phyloP scores from a whole-genome alignment of 768 basidiomycete genomes.

The Suillus weaverae region DNA sequence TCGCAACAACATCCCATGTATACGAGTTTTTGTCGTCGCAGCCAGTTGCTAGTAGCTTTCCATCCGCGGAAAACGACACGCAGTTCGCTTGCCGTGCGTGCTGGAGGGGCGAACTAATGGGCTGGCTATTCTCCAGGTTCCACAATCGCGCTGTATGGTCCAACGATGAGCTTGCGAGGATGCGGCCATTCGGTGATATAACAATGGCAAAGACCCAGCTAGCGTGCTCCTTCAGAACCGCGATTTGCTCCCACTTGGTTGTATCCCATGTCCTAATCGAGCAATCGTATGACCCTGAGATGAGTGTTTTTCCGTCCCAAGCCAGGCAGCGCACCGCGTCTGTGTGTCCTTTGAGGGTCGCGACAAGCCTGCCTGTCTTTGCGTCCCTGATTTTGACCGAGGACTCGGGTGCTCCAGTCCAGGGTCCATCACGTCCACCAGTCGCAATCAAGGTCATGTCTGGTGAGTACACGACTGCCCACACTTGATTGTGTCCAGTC shows the following conservation, averaged over 20 bases:
- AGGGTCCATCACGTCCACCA: no score
- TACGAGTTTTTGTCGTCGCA: background rate
- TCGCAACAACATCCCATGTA: background rate
- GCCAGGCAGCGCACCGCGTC: background rate
- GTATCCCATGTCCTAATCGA: background rate
- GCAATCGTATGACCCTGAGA: background rate
- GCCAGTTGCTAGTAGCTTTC: no score
- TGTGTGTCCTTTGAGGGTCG: background rate
- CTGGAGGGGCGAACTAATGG: no score
- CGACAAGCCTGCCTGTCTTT: background rate
- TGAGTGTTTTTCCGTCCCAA: background rate
- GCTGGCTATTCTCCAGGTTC: no score
- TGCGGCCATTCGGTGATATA: background rate
- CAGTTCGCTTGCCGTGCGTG: no score
- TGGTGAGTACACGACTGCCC: no score
- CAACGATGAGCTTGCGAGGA: no score
- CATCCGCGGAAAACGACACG: no score
- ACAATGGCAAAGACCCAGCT: fast-evolving
- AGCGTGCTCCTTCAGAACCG: background rate
- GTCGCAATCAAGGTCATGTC: no score
- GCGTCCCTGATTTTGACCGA: background rate
- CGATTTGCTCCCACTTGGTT: background rate
- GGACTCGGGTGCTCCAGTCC: no score
- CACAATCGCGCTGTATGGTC: no score
- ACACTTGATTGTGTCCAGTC: no score